Evolutionary conservation across 2,329 filamentous ascomycete genomes (phyloP).

Genomic region (Colletotrichum ledebouriae): DNA sequence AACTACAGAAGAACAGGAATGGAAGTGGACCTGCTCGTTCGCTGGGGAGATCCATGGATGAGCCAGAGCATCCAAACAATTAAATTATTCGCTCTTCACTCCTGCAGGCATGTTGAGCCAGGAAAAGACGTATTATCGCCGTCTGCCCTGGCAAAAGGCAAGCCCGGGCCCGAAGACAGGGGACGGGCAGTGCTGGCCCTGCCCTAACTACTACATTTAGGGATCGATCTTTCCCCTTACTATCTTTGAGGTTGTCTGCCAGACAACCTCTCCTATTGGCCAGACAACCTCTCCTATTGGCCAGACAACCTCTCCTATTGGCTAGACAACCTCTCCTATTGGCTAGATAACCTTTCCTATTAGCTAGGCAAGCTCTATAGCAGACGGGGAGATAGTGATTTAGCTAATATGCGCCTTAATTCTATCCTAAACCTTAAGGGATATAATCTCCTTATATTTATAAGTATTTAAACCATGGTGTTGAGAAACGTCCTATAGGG

Average conservation of each 20-base stretch:
- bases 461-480: neutral
- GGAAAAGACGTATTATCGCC: too few relatives aligned
- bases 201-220: neutral
- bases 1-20: neutral
- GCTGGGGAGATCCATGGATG: conserved; percentile 1
- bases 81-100: neutral
- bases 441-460: neutral
- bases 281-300: too few relatives aligned
- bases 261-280: too few relatives aligned
- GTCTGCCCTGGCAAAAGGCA: neutral
- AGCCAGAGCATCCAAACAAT: neutral
- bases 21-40: neutral
- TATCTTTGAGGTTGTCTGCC: too few relatives aligned
- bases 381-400: too few relatives aligned
- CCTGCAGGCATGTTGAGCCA: too few relatives aligned
- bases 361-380: too few relatives aligned
- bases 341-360: too few relatives aligned
- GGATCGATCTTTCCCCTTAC: too few relatives aligned
- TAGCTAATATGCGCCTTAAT: too few relatives aligned
- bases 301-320: too few relatives aligned
- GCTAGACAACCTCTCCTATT: too few relatives aligned
- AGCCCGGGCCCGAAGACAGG: neutral
- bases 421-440: neutral
- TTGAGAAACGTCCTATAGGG: neutral
- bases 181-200: neutral